Percentiles rank a stretch among this genome's conserved stretches.
These are phyloP conservation scores for Aspergillus uvarum DNA, from an alignment of 2,329 filamentous ascomycete genomes.

Conservation along the genomic window DNA sequence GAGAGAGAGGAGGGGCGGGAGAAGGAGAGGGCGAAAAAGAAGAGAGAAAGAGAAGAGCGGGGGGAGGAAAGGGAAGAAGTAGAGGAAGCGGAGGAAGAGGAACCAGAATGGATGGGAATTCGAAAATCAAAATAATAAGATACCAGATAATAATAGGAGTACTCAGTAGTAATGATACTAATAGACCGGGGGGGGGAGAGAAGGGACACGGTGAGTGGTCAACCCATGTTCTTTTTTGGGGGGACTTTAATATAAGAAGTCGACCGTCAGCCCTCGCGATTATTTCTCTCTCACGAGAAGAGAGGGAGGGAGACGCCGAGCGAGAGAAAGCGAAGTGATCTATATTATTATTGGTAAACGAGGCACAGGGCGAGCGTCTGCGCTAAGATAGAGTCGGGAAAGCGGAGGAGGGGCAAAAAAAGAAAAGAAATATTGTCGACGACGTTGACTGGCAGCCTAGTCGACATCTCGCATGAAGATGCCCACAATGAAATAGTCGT, in stretches of 20 bases:
- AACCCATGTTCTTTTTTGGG: background rate
- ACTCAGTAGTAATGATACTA: background rate
- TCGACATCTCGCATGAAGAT: background rate
- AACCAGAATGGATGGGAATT: background rate
- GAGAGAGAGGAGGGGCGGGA: background rate
- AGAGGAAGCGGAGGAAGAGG: slow-evolving; percentile 3
- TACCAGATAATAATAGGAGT: background rate
- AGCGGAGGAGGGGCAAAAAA: background rate
- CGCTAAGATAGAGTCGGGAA: background rate
- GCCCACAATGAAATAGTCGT: background rate
- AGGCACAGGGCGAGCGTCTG: background rate
- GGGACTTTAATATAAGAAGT: background rate
- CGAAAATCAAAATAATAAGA: background rate
- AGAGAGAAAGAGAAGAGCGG: background rate
- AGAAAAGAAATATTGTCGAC: background rate
- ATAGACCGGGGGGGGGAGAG: no score
- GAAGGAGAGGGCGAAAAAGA: background rate
- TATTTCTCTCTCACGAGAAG: background rate
- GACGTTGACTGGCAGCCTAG: background rate
- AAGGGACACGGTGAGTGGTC: background rate
- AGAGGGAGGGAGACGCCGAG: background rate
- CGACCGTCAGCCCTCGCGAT: background rate
- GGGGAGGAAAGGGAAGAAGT: background rate
- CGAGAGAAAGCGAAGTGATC: background rate
- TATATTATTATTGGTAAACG: background rate